A percentile compares a stretch with the other conserved stretches of the same genome.
These are phyloP conservation scores for Penicillium paneum DNA, from an alignment of 2,329 filamentous ascomycete species.

Conservation along the genomic window DNA sequence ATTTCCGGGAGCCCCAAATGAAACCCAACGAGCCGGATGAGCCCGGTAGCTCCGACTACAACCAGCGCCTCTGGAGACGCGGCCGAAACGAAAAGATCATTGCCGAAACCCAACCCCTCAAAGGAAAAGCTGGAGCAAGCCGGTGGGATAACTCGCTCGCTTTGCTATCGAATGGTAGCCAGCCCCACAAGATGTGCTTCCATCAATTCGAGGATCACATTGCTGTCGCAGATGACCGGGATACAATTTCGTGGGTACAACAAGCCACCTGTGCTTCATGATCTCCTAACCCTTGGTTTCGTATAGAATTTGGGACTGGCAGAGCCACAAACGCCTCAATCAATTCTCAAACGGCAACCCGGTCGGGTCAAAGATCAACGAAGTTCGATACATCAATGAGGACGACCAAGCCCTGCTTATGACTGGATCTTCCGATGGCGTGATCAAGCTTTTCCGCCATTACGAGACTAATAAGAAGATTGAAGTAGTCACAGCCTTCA, in stretches of 20 bases:
- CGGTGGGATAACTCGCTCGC: conserved; percentile 82
- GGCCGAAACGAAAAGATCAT: conserved; percentile 91
- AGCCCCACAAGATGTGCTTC: conserved; percentile 90
- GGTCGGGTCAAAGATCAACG: conserved; percentile 82
- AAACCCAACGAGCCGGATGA: conserved; percentile 93
- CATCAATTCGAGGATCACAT: conserved; percentile 98
- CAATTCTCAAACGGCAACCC: conserved; percentile 96
- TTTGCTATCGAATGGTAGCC: conserved; percentile 83
- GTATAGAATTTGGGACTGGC: conserved; percentile 83
- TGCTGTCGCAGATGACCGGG: conserved; percentile 86
- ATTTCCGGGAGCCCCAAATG: conserved; percentile 98
- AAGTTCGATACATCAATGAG: conserved; percentile 96
- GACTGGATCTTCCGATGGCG: conserved; percentile 91
- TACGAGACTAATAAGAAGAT: conserved; percentile 76
- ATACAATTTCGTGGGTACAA: conserved; percentile 65
- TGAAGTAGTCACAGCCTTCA: conserved; percentile 85
- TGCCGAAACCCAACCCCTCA: conserved; percentile 87
- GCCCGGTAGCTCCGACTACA: conserved; percentile 93
- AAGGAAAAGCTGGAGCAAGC: conserved; percentile 78
- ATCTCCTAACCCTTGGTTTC: conserved; percentile 3
- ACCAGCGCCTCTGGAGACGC: conserved; percentile 86
- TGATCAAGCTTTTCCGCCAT: conserved; percentile 87
- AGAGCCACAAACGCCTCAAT: conserved; percentile 68
- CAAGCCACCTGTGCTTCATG: not conserved
- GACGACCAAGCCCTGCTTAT: conserved; percentile 93